phyloP scores from a whole-genome alignment of 495 filamentous ascomycete species.

The Polyplosphaeria fusca region DNA sequence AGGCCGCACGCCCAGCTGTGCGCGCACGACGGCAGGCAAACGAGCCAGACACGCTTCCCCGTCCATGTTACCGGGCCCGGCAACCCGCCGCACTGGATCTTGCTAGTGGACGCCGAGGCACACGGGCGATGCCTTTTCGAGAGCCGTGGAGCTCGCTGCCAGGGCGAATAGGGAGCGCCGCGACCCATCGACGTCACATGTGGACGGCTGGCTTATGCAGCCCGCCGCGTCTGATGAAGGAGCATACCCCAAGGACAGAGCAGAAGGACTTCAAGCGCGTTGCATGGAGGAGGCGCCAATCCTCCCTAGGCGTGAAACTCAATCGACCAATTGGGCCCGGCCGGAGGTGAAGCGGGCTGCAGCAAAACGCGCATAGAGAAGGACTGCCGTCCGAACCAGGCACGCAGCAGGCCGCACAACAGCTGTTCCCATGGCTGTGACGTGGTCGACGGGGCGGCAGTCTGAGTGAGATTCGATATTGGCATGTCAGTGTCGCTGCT shows the following conservation, averaged over 20 bases:
- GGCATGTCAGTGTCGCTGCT: background rate
- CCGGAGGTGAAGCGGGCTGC: background rate
- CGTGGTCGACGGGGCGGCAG: background rate
- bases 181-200: background rate
- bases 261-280: background rate
- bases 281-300: conserved; percentile 15
- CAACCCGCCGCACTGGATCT: conserved; percentile 9
- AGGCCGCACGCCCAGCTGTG: conserved; percentile 12
- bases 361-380: background rate
- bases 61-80: conserved; percentile 7
- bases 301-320: conserved; percentile 6
- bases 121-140: background rate
- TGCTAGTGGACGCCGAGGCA: conserved; percentile 4
- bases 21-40: background rate
- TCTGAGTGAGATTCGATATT: background rate
- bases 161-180: background rate
- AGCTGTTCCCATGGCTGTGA: conserved; percentile 1
- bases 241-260: conserved; percentile 6
- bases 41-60: conserved; percentile 11
- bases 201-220: background rate
- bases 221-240: conserved; percentile 9
- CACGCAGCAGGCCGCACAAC: background rate
- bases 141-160: background rate
- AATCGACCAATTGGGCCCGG: background rate
- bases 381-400: conserved; percentile 1